Percentiles rank a stretch among this genome's conserved stretches.
phyloP scores from a whole-genome alignment of 1,284 basidiomycete genomes.

The Cryptococcus sp. region DNA sequence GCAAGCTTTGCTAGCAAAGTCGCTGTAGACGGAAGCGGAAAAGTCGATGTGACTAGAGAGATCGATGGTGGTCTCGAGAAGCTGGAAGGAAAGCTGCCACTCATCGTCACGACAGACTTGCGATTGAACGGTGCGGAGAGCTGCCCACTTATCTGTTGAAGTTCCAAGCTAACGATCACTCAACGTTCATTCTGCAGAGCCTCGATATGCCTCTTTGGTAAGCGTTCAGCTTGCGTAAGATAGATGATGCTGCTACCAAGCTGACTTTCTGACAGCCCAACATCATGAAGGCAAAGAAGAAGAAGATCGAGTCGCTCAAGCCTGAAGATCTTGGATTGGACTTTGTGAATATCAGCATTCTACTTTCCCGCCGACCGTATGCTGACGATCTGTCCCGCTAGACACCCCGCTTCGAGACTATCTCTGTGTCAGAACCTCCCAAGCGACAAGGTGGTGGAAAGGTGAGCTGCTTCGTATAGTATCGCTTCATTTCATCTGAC shows the following conservation, averaged over 20 bases:
- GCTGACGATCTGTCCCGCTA: slow-evolving; percentile 13
- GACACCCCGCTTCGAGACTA: slow-evolving; percentile 75
- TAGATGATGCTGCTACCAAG: slow-evolving; percentile 5
- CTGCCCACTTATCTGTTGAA: not conserved
- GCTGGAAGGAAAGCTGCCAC: slow-evolving; percentile 75
- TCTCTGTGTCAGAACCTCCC: slow-evolving; percentile 90
- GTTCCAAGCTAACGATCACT: not conserved
- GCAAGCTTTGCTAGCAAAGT: slow-evolving; percentile 94
- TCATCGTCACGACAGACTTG: slow-evolving; percentile 91
- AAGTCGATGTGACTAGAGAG: slow-evolving; percentile 79
- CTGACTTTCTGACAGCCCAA: slow-evolving; percentile 61
- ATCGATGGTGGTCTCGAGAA: slow-evolving; percentile 93
- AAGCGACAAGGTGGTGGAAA: slow-evolving; percentile 90
- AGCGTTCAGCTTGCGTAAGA: slow-evolving; percentile 10
- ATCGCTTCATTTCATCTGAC: not conserved
- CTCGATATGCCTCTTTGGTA: slow-evolving; percentile 82
- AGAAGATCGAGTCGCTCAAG: slow-evolving; percentile 83
- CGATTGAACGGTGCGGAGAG: slow-evolving; percentile 55
- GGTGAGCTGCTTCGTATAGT: slow-evolving; percentile 54
- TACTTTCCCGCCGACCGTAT: not conserved
- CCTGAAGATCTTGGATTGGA: slow-evolving; percentile 72
- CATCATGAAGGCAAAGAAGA: slow-evolving; percentile 99
- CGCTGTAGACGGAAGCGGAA: slow-evolving; percentile 69
- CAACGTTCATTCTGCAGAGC: slow-evolving; percentile 66
- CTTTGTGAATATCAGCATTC: slow-evolving; percentile 38